Evolutionary conservation across 768 basidiomycete species (phyloP).

Genomic region (Mrakia blollopis): DNA sequence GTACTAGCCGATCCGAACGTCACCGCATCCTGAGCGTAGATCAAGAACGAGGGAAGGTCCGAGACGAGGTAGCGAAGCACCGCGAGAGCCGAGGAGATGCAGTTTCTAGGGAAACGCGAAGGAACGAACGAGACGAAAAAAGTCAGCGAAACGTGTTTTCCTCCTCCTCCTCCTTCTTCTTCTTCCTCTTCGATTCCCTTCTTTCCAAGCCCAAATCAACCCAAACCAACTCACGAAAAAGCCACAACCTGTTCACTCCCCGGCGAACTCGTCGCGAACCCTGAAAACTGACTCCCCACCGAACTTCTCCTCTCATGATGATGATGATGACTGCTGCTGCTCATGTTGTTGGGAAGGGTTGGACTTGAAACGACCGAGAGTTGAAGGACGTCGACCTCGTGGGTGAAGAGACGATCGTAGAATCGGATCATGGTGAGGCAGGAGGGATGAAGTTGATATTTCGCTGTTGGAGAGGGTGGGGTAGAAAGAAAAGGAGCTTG

Average conservation of each 20-base stretch:
- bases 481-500: background rate
- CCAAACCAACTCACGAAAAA: conserved; percentile 4
- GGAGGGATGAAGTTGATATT: conserved; percentile 28
- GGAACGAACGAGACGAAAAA: background rate
- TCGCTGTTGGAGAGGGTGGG: background rate
- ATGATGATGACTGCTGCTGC: background rate
- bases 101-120: background rate
- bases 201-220: no score
- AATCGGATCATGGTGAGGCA: conserved; percentile 31
- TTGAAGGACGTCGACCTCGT: conserved; percentile 32
- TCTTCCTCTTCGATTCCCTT: no score
- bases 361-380: conserved; percentile 15
- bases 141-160: background rate
- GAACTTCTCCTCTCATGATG: background rate
- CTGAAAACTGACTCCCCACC: background rate
- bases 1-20: background rate
- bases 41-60: conserved; percentile 28
- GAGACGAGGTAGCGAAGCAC: conserved; percentile 32
- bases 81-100: conserved; percentile 24
- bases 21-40: conserved; percentile 18
- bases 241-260: conserved; percentile 3
- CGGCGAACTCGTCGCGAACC: background rate
- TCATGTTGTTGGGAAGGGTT: no score
- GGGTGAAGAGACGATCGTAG: conserved; percentile 25
- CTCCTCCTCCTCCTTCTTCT: no score